Evolutionary conservation across 805 yeast genomes (phyloP).

Genomic region (Yamadazyma sp.): DNA sequence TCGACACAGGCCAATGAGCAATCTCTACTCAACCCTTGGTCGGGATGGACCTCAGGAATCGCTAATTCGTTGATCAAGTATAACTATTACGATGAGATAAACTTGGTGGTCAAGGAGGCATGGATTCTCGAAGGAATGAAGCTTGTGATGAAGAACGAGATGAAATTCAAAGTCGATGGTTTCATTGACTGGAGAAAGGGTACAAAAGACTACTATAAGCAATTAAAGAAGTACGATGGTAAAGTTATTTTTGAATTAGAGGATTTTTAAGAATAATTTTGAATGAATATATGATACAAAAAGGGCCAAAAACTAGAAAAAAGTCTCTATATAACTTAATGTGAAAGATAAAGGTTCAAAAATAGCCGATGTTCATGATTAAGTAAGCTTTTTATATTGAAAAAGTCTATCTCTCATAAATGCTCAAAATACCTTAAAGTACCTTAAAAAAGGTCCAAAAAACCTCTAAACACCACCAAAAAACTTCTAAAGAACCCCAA

Average conservation of each 20-base stretch:
- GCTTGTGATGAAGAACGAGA: conserved; percentile 21
- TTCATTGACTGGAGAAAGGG: conserved; percentile 38
- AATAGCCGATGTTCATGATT: no score
- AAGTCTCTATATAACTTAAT: no score
- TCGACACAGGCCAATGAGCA: conserved; percentile 14
- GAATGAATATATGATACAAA: no score
- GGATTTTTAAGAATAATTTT: conserved; percentile 23
- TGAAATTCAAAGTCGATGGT: conserved; percentile 30
- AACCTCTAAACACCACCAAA: no score
- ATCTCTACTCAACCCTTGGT: conserved; percentile 32
- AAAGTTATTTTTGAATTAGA: conserved; percentile 36
- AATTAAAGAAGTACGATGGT: conserved; percentile 27
- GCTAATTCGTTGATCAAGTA: conserved; percentile 29
- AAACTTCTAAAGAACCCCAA: no score
- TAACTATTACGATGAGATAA: conserved; percentile 33
- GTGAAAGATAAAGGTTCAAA: no score
- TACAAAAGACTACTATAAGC: conserved; percentile 24
- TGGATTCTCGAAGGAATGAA: conserved; percentile 36
- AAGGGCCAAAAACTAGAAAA: no score
- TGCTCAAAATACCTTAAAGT: no score
- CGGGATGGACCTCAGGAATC: conserved; percentile 30
- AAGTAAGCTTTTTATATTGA: no score
- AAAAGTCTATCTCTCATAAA: no score
- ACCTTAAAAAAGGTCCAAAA: no score
- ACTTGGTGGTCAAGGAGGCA: conserved; percentile 20